Base-by-base conservation (phyloP, 2,329 filamentous ascomycete species). In the Endoconidiophora polonica region DNA sequence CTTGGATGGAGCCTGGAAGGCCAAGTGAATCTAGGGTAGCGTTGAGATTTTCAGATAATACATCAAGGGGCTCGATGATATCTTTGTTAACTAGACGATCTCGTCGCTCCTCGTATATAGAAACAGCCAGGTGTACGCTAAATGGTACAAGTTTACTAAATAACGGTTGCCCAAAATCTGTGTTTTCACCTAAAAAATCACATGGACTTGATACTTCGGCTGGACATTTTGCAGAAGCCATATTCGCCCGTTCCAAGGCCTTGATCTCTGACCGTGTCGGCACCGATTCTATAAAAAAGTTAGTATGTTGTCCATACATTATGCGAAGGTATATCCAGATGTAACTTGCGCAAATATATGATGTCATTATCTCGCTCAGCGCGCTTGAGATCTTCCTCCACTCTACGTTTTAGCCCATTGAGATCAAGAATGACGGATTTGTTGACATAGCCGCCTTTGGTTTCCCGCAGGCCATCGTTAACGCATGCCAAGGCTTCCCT, bases 281-380 rank as follows among this genome's bases (percentile, higher is more conserved):
- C 1, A 96, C 86, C 1, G 83, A 74, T 47, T 83, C 73, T 75
- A 56, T 77, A 67, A 39, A 23, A 14, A 37, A 44, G 41, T 26
- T 22, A 22, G 20, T 10, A 37, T 4, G 18, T 16, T 10, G 44
- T 26, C 5, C 9, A 22, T 22, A 10, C 5, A n/a, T 20, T 7
- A 14, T 10, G 26, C 7, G 10, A 2, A 20, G 6, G 2, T 5
- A 46, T 20, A 22, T 2, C 44, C 18, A 26, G 18, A 0, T 9
- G 3, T 4, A 36, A 22, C 74, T 57, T 66, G 81, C 81, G 76
- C 2, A 96, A 69, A 61, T 95, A 98, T 14, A 98, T 95, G 58
- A 94, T 72, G 62, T 98, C 90, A 57, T 98, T 98, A 60, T 98
- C 91, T 63, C 86, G 93, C 62, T 96, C 90, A 0, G 90, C 88